These are phyloP conservation scores for Beauveria australis DNA, from an alignment of 2,329 filamentous ascomycete genomes.

Conservation along the genomic window DNA sequence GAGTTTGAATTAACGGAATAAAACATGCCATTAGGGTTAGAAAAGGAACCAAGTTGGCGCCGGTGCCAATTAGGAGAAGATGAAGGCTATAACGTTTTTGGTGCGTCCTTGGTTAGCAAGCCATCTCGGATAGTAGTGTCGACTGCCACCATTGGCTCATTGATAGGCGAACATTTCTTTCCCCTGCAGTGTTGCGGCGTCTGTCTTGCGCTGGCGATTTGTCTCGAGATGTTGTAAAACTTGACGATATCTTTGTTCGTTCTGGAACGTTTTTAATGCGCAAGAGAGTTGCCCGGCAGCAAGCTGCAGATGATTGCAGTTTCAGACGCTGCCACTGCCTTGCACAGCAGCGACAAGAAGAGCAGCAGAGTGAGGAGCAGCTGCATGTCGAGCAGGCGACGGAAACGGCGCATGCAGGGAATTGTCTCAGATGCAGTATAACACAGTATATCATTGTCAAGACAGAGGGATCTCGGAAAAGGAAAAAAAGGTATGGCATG, in stretches of 20 bases:
- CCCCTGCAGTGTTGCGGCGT: background rate
- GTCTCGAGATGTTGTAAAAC: background rate
- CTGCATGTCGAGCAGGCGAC: background rate
- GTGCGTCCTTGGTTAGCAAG: background rate
- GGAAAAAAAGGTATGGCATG: too few relatives aligned
- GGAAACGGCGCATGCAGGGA: conserved; percentile 4
- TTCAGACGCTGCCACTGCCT: conserved; percentile 4
- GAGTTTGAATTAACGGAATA: conserved; percentile 5
- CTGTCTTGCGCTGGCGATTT: background rate
- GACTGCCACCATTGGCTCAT: background rate
- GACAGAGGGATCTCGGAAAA: background rate
- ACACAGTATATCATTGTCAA: background rate
- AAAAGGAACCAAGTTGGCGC: background rate
- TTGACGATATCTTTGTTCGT: background rate
- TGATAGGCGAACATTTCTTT: background rate
- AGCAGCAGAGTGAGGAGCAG: background rate
- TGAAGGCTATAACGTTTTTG: background rate
- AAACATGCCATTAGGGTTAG: background rate
- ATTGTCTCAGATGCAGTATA: conserved; percentile 3
- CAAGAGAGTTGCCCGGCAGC: background rate
- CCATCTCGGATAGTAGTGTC: background rate
- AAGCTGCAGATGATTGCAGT: background rate
- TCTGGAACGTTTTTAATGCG: background rate
- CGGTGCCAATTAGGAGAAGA: background rate
- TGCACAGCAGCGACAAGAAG: background rate